Conservation (phyloP, 2,329 filamentous ascomycete genomes). For the Ilyonectria sp. region DNA sequence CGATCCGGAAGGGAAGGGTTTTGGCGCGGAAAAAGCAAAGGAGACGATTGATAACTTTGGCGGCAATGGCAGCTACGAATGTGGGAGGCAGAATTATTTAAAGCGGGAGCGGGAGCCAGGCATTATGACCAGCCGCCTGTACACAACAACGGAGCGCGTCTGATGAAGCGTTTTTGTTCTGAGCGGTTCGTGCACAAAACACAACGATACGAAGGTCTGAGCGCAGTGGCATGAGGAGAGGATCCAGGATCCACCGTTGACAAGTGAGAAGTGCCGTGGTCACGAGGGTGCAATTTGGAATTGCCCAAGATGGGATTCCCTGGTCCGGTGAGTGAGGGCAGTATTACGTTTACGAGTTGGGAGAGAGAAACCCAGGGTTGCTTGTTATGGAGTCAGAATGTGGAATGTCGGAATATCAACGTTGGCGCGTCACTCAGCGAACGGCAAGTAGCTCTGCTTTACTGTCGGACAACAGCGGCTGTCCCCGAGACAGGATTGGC, state of each 20-base stretch:
- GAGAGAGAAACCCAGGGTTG: neutral
- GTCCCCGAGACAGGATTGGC: neutral
- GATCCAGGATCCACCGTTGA: neutral
- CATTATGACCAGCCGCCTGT: neutral
- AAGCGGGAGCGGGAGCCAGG: neutral
- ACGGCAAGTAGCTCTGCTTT: no score
- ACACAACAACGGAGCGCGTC: neutral
- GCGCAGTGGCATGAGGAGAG: neutral
- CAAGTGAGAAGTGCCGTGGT: neutral
- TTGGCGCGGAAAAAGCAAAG: no score
- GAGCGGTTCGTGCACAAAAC: neutral
- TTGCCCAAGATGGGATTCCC: no score
- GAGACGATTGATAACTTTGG: neutral
- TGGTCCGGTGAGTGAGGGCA: neutral
- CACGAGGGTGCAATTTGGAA: neutral
- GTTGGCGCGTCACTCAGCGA: no score
- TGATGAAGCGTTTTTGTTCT: neutral
- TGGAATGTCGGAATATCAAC: neutral
- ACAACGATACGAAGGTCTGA: neutral
- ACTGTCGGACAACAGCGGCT: neutral
- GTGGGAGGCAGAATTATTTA: neutral
- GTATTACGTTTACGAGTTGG: neutral
- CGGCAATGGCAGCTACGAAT: neutral
- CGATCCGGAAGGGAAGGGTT: no score
- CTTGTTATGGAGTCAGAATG: neutral